Conservation (phyloP, 2,329 filamentous ascomycete species). For the Eurotiales sp. region DNA sequence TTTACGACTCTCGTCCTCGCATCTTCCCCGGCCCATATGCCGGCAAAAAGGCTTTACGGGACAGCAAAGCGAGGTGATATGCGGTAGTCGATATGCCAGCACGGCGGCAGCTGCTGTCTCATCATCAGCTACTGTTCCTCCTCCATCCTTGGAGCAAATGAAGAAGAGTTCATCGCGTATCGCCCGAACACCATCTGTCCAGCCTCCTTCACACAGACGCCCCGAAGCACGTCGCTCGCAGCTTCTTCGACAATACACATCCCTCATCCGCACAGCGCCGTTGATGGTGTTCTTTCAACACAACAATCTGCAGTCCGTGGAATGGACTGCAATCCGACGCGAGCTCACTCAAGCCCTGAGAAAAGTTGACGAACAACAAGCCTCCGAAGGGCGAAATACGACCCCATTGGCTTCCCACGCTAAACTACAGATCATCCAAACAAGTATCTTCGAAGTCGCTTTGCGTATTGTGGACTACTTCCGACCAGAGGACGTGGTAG, state of each 20-base stretch:
- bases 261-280: constrained; percentile 78
- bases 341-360: constrained; percentile 60
- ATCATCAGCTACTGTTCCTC: constrained; percentile 38
- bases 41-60: constrained; percentile 33
- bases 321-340: constrained; percentile 69
- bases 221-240: constrained; percentile 88
- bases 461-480: constrained; percentile 84
- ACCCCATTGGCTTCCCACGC: constrained; percentile 55
- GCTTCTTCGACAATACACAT: constrained; percentile 80
- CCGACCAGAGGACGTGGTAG: constrained; percentile 46
- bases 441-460: constrained; percentile 82
- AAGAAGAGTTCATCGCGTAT: constrained; percentile 20
- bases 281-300: constrained; percentile 83
- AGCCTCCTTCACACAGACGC: constrained; percentile 83
- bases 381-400: constrained; percentile 48
- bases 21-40: constrained; percentile 33
- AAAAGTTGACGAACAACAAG: constrained; percentile 65
- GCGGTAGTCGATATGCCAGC: constrained; percentile 27
- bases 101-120: constrained; percentile 49
- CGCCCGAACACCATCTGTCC: constrained; percentile 51
- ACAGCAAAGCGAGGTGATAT: constrained; percentile 40
- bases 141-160: constrained; percentile 51
- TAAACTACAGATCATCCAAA: constrained; percentile 79
- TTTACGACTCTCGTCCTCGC: constrained; percentile 40
- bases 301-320: constrained; percentile 69